A percentile compares a stretch with the other conserved stretches of the same genome.
These are phyloP conservation scores for Saururus chinensis DNA, from an alignment of 164 flowering plant genomes.

Conservation along the genomic window DNA sequence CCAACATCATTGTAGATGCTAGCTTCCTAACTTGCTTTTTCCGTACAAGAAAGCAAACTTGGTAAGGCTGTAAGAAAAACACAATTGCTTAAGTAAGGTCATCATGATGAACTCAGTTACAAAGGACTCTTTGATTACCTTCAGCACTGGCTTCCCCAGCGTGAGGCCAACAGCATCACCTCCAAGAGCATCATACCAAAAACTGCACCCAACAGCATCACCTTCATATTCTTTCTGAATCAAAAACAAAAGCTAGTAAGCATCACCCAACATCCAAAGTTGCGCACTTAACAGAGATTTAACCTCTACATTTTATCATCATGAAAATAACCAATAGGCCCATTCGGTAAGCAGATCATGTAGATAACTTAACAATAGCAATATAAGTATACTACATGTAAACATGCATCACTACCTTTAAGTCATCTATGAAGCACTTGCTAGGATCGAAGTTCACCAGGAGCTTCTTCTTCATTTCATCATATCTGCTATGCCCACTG, in stretches of 20 bases:
- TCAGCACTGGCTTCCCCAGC: conserved; percentile 41
- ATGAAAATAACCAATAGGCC: no score
- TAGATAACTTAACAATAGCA: not conserved
- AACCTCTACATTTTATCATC: no score
- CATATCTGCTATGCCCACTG: conserved; percentile 29
- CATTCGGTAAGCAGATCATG: not conserved
- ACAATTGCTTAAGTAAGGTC: no score
- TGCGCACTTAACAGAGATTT: not conserved
- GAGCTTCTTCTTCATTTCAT: conserved; percentile 39
- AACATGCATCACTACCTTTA: conserved; percentile 45
- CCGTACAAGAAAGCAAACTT: no score
- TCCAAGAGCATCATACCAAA: conserved; percentile 91
- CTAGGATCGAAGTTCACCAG: conserved; percentile 84
- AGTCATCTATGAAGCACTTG: conserved; percentile 48
- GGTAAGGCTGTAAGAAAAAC: no score
- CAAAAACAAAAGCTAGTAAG: not conserved
- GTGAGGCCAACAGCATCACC: conserved; percentile 92
- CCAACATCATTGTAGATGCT: no score
- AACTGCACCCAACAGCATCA: conserved; percentile 39
- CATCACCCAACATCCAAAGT: not conserved
- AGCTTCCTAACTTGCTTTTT: no score
- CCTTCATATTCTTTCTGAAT: conserved; percentile 49
- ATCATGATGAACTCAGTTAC: no score
- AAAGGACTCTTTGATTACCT: conserved; percentile 29
- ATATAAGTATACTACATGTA: not conserved